Conservation (phyloP, 371 early-diverging fungal species). For the Mortierella sp. region DNA sequence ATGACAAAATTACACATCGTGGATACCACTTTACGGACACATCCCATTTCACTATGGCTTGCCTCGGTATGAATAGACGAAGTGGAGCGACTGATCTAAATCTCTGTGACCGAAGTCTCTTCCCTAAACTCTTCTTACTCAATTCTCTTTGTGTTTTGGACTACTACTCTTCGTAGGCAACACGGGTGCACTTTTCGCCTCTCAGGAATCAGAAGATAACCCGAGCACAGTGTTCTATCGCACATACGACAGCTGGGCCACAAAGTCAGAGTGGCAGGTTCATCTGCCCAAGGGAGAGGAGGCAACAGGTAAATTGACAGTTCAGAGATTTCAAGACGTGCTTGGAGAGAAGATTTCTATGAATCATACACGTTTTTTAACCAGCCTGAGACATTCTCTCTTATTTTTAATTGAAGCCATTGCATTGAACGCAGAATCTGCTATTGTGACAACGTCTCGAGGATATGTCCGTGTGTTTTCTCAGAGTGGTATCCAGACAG, state of each 20-base stretch:
- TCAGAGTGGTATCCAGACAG: conserved; percentile 79
- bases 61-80: conserved; percentile 55
- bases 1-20: conserved; percentile 80
- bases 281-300: conserved; percentile 75
- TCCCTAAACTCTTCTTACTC: too few species aligned
- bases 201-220: conserved; percentile 54
- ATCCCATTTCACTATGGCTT: conserved; percentile 77
- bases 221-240: conserved; percentile 67
- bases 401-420: conserved; percentile 59
- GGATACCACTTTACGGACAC: conserved; percentile 87
- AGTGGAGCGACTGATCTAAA: too few species aligned
- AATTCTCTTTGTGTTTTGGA: neutral
- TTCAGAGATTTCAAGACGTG: neutral
- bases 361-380: too few species aligned
- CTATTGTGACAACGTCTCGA: conserved; percentile 78
- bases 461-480: conserved; percentile 84
- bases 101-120: too few species aligned
- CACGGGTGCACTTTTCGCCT: conserved; percentile 83
- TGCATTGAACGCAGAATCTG: conserved; percentile 75
- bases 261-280: conserved; percentile 82
- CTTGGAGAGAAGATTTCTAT: too few species aligned
- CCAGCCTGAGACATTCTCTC: neutral
- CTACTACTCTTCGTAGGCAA: conserved; percentile 37
- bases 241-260: conserved; percentile 75
- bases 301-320: conserved; percentile 54